These are phyloP conservation scores for Cenchrus americanus DNA, from an alignment of 176 grass and related monocot genomes.

Conservation along the genomic window DNA sequence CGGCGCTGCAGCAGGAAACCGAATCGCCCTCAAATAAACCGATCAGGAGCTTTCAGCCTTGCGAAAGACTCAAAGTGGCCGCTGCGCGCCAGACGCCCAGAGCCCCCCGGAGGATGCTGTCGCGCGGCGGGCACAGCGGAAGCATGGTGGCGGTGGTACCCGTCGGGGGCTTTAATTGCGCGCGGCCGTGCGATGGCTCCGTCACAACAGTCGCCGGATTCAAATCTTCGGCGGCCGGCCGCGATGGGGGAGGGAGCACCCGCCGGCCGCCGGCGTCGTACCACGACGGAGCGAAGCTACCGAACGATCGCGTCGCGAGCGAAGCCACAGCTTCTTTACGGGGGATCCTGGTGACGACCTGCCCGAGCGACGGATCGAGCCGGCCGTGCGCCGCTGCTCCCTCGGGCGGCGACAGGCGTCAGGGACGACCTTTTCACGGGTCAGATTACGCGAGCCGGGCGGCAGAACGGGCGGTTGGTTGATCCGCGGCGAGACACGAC, in stretches of 20 bases:
- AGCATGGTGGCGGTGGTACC: slow-evolving; percentile 6
- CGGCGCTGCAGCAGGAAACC: not conserved
- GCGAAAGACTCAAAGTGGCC: slow-evolving; percentile 50
- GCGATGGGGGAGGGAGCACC: too few relatives aligned
- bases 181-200: slow-evolving; percentile 46
- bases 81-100: not conserved
- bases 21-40: too few relatives aligned
- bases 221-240: not conserved
- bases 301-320: not conserved
- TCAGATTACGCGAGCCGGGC: slow-evolving; percentile 21
- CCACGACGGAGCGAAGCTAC: not conserved
- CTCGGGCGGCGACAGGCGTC: slow-evolving; percentile 13
- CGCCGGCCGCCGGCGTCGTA: slow-evolving; percentile 33
- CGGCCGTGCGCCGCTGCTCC: slow-evolving; percentile 22
- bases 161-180: slow-evolving; percentile 43
- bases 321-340: not conserved
- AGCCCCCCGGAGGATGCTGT: too few relatives aligned
- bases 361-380: not conserved
- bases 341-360: not conserved
- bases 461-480: not conserved
- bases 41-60: not conserved
- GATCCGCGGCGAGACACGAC: slow-evolving; percentile 28
- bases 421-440: not conserved
- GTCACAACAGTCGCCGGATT: slow-evolving; percentile 44
- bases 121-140: not conserved